Evolutionary conservation across 2,329 filamentous ascomycete genomes (phyloP), one percentile per base, ranked within the genome.

Genomic region (Aspergillus niger): DNA sequence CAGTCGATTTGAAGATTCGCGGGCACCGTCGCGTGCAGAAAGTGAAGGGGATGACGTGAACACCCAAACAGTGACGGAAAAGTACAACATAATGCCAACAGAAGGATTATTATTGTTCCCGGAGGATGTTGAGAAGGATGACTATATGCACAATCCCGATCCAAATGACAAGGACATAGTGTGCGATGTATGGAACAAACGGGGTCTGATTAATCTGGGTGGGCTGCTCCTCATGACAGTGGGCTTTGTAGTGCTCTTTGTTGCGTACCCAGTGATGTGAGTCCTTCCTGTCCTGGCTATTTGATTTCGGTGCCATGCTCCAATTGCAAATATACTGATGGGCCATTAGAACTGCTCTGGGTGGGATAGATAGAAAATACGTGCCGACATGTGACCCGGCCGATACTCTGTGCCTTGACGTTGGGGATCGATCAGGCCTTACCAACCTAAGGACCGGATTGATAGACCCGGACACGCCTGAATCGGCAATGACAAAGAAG

Each of bases 51-150:
- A 88, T 20, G 80, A 82, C 68, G 76, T 90, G 56, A 91, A 89
- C 69, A 91, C 88, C 0, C 88, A 91, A 76, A 90, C 88, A 1
- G 88, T 91, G 3, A 86, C 86, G 15, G 86, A 90, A 69, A 91
- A 91, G 74, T 91, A 88, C 74, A 90, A 89, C 70, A 90, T 91
- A 56, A 80, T 85, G 71, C 88, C 89, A 0, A 88, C 86, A 2
- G 85, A 87, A 13, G 87, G 87, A 5, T 75, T 91, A 55, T 72
- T 91, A 43, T 76, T 91, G 20, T 91, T 88, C 67, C 89, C 88
- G 0, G 87, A 90, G 71, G 88, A 91, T 69, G 85, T 90, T 22
- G 89, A 91, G 72, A 89, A 89, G 68, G 89, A 91, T 70, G 89
- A 91, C 69, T 88, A 85, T 64, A 70, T 91, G 63, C 89, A 91